Conservation (phyloP, 257 asterid genomes). For the Nyctanthes arbortristis region DNA sequence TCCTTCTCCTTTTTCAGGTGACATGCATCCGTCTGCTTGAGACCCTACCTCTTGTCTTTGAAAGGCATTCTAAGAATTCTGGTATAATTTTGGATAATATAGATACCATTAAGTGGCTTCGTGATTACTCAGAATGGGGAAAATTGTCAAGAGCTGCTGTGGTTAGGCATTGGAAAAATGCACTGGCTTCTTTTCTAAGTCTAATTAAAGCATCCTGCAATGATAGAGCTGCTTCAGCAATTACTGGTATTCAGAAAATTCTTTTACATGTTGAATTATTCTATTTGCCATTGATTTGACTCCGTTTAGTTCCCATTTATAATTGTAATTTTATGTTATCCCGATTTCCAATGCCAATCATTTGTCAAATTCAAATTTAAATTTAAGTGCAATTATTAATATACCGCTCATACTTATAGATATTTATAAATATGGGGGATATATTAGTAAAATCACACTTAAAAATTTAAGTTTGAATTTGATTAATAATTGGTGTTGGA, state of each 20-base stretch:
- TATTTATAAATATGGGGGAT: too few species aligned
- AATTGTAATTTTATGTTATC: too few species aligned
- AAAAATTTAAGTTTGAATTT: too few species aligned
- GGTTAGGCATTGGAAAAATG: constrained; percentile 87
- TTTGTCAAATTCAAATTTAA: too few species aligned
- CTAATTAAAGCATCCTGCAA: constrained; percentile 59
- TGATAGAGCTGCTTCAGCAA: constrained; percentile 53
- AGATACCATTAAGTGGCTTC: constrained; percentile 59
- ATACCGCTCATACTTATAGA: too few species aligned
- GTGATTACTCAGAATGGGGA: constrained; percentile 90
- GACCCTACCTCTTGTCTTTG: constrained; percentile 69
- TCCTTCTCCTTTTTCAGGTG: constrained; percentile 83
- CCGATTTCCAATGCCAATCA: too few species aligned
- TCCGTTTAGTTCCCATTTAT: too few species aligned
- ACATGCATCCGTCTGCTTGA: constrained; percentile 87
- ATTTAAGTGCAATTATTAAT: too few species aligned
- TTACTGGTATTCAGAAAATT: constrained; percentile 62
- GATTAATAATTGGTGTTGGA: too few species aligned
- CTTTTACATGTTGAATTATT: constrained; percentile 58
- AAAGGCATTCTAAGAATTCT: constrained; percentile 50
- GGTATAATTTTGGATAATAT: constrained; percentile 34
- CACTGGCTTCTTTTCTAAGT: constrained; percentile 65
- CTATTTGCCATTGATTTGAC: constrained; percentile 20
- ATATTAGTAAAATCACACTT: too few species aligned
- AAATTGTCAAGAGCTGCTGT: constrained; percentile 79